Evolutionary conservation across 2,329 filamentous ascomycete genomes (phyloP).

Genomic region (Biscogniauxia sp.): DNA sequence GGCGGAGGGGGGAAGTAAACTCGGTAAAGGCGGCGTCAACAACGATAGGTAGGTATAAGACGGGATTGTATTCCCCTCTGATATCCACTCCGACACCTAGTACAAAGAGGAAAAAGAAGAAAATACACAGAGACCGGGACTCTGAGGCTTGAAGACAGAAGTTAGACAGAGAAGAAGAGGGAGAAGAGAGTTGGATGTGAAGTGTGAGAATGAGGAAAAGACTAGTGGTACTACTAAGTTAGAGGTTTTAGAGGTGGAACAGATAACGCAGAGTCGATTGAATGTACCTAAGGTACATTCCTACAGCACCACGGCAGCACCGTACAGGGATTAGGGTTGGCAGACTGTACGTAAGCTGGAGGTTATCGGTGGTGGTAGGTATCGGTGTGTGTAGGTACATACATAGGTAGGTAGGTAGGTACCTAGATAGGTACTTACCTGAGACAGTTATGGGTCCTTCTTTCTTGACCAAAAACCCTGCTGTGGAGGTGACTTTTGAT

Average conservation of each 20-base stretch:
- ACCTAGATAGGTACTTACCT: background rate
- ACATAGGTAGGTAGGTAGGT: too few relatives aligned
- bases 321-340: background rate
- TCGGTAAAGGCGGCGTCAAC: background rate
- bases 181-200: constrained; percentile 11
- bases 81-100: constrained; percentile 18
- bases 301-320: too few relatives aligned
- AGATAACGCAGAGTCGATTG: background rate
- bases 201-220: background rate
- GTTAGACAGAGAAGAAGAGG: constrained; percentile 1
- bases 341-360: background rate
- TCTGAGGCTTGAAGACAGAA: background rate
- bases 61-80: background rate
- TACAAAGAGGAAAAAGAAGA: too few relatives aligned
- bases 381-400: background rate
- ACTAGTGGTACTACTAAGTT: background rate
- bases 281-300: background rate
- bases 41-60: background rate
- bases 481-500: background rate
- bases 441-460: background rate
- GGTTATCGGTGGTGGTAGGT: background rate
- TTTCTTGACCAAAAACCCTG: background rate
- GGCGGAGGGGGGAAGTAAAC: constrained; percentile 1
- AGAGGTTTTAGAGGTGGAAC: background rate
- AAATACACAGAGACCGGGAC: constrained; percentile 8